Evolutionary conservation across 306 rosid genomes (phyloP), one percentile per base, ranked within the genome.

Genomic region (Astragalus membranaceus): DNA sequence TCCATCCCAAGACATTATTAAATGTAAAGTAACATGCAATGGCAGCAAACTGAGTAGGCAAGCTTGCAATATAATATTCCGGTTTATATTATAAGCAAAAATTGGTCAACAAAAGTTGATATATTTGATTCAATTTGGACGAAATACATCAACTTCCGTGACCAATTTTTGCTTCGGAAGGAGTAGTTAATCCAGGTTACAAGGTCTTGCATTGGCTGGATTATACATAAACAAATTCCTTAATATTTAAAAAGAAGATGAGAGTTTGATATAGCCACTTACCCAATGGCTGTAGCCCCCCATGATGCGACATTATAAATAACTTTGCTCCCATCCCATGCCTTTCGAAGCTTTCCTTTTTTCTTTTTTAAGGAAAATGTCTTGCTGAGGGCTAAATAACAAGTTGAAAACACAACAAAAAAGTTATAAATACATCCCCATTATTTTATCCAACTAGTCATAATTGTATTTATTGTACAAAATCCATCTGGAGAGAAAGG

Each of bases 251-350:
- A 61, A 13, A 4, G 55, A 48, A 57, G 42, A 13, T 9, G 46
- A 13, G 30, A 33, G 67, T 36, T 51, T 11, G 39, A 70, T 36
- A 41, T 5, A 1, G 57, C 42, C 35, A 53, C 86, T 79, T 84
- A 94, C 98, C 98, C 98, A 11, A 94, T 82, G 20, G 96, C 98
- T 57, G 98, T 94, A 53, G 98, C 97, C 23, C 98, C 96, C 98
- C 98, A 90, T 16, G 98, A 94, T 36, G 98, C 98, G 63, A 90
- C 98, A 47, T 88, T 94, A 79, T 94, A 94, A 53, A 94, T 78
- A 79, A 90, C 96, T 85, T 87, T 87, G 87, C 97, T 94, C 80
- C 98, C 98, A 80, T 87, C 98, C 97, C 97, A 94, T 7, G 95
- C 97, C 84, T 87, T 94, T 47, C 80, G 90, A 82, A 94, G 97